These are phyloP conservation scores for Talaromyces borbonicus DNA, from an alignment of 495 filamentous ascomycete genomes.

Conservation along the genomic window DNA sequence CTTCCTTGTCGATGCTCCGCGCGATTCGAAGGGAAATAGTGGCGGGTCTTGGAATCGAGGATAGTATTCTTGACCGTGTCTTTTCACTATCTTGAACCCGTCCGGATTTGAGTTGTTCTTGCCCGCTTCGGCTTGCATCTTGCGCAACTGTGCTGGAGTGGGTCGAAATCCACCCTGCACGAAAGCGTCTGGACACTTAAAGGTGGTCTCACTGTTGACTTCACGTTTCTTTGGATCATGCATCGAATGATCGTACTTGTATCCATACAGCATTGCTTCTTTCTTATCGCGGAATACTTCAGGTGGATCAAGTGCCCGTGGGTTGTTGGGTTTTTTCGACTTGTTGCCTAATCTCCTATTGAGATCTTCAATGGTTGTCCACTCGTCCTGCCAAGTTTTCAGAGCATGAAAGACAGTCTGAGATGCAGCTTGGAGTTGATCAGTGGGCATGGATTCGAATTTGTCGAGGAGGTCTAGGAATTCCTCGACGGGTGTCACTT, in stretches of 20 bases:
- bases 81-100: slow-evolving; percentile 25
- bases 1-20: slow-evolving; percentile 38
- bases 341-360: slow-evolving; percentile 39
- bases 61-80: slow-evolving; percentile 24
- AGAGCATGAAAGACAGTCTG: slow-evolving; percentile 44
- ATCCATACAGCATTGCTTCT: slow-evolving; percentile 33
- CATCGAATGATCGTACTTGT: slow-evolving; percentile 23
- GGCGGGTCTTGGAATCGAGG: slow-evolving; percentile 39
- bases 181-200: slow-evolving; percentile 26
- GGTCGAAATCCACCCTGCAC: slow-evolving; percentile 36
- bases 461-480: slow-evolving; percentile 27
- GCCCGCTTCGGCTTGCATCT: slow-evolving; percentile 26
- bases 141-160: slow-evolving; percentile 29
- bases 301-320: slow-evolving; percentile 15
- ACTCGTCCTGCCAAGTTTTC: slow-evolving; percentile 55
- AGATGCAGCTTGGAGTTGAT: slow-evolving; percentile 44
- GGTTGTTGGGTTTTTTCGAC: slow-evolving; percentile 16
- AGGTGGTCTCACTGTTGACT: slow-evolving; percentile 10
- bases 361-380: slow-evolving; percentile 46
- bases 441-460: slow-evolving; percentile 24
- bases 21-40: slow-evolving; percentile 37
- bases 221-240: slow-evolving; percentile 13
- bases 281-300: slow-evolving; percentile 32
- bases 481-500: slow-evolving; percentile 23
- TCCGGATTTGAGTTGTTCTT: slow-evolving; percentile 30